These are phyloP conservation scores for Rhynchospora breviuscula DNA, from an alignment of 176 grass and related monocot species.

Conservation along the genomic window DNA sequence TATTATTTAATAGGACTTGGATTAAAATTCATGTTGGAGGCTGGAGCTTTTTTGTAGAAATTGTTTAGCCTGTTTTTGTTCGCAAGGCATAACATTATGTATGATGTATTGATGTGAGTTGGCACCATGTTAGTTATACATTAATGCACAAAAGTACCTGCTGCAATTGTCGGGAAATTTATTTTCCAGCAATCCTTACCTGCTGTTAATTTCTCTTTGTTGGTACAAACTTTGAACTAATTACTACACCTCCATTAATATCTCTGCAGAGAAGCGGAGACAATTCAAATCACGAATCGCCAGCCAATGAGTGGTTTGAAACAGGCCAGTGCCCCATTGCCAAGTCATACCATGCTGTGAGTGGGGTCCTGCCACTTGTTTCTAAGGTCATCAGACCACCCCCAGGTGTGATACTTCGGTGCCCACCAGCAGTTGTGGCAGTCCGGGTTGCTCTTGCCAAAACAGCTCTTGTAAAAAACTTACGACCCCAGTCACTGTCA, in stretches of 20 bases:
- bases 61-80: neutral
- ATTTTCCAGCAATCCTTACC: neutral
- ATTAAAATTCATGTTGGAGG: neutral
- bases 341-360: constrained; percentile 58
- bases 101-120: neutral
- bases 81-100: neutral
- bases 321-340: constrained; percentile 70
- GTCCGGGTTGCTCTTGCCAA: constrained; percentile 57
- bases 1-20: too few species aligned
- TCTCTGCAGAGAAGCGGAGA: constrained; percentile 49
- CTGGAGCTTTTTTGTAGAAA: neutral
- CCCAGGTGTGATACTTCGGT: constrained; percentile 56
- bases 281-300: constrained; percentile 46
- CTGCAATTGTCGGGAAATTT: neutral
- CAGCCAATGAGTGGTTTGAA: constrained; percentile 73
- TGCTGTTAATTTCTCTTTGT: neutral
- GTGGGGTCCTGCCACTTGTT: constrained; percentile 56
- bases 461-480: constrained; percentile 55
- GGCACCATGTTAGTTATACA: neutral
- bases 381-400: constrained; percentile 55
- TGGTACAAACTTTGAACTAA: neutral
- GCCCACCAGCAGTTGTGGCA: constrained; percentile 59
- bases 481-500: constrained; percentile 61
- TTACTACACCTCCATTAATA: neutral
- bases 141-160: neutral